A percentile compares a stretch with the other conserved stretches of the same genome.
phyloP scores from a whole-genome alignment of 2,329 filamentous ascomycete genomes.

The Nemania sp. region DNA sequence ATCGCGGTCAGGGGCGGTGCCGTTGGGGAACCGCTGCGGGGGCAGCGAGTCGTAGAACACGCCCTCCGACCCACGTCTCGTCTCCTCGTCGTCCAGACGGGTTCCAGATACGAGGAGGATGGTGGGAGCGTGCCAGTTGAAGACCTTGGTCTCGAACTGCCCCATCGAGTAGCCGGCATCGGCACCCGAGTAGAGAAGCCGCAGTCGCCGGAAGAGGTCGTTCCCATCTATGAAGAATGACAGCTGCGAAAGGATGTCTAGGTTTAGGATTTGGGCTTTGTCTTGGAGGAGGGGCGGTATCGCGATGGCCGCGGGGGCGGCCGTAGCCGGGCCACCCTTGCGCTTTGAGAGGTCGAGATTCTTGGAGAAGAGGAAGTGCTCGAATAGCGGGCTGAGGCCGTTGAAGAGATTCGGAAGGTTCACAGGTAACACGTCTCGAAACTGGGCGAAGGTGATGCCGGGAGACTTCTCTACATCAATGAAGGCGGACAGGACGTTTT shows the following conservation, averaged over 20 bases:
- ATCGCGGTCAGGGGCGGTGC: constrained; percentile 48
- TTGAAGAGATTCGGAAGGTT: constrained; percentile 70
- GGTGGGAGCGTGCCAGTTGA: constrained; percentile 78
- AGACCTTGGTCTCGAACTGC: constrained; percentile 73
- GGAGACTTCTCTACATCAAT: constrained; percentile 66
- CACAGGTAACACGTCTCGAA: constrained; percentile 62
- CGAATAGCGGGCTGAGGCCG: constrained; percentile 70
- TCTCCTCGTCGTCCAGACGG: constrained; percentile 55
- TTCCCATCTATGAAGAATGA: constrained; percentile 72
- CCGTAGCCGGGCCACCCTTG: constrained; percentile 41
- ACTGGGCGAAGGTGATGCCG: constrained; percentile 65
- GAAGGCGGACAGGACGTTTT: constrained; percentile 69
- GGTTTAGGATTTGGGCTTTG: constrained; percentile 64
- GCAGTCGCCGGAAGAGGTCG: constrained; percentile 67
- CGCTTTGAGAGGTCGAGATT: constrained; percentile 68
- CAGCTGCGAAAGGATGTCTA: constrained; percentile 69
- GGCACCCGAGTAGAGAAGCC: constrained; percentile 71
- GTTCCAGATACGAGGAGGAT: constrained; percentile 71
- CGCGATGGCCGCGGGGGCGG: constrained; percentile 16
- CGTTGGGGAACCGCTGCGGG: constrained; percentile 61
- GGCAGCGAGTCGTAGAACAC: constrained; percentile 66
- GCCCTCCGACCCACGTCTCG: constrained; percentile 55
- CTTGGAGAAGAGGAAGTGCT: constrained; percentile 76
- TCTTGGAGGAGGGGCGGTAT: constrained; percentile 53
- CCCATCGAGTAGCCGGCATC: constrained; percentile 77